phyloP scores from a whole-genome alignment of 768 basidiomycete genomes.

The Termitomyces sp. region DNA sequence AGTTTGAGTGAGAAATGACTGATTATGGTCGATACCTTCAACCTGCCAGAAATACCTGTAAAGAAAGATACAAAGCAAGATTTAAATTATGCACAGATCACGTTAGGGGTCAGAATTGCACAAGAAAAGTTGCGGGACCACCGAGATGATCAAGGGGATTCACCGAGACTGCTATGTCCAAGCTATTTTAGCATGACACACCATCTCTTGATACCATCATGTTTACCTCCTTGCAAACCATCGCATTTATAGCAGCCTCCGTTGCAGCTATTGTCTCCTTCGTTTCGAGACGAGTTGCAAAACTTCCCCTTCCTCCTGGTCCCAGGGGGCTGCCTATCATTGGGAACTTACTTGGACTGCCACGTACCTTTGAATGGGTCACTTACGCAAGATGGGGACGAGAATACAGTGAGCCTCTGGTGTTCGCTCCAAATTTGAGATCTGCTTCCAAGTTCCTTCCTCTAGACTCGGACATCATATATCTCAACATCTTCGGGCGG shows the following conservation, averaged over 20 bases:
- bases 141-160: too few species aligned
- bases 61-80: not conserved
- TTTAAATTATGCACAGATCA: too few species aligned
- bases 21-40: too few species aligned
- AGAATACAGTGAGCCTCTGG: slow-evolving; percentile 22
- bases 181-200: too few species aligned
- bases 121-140: too few species aligned
- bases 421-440: not conserved
- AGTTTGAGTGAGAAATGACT: too few species aligned
- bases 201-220: not conserved
- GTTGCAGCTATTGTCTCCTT: not conserved
- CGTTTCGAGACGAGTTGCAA: not conserved
- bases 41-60: too few species aligned
- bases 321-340: slow-evolving; percentile 33
- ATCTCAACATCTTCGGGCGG: slow-evolving; percentile 15
- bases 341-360: slow-evolving; percentile 35
- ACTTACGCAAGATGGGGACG: slow-evolving; percentile 35
- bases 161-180: not conserved
- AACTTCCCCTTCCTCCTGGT: slow-evolving; percentile 31
- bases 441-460: not conserved
- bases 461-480: slow-evolving; percentile 20
- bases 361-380: slow-evolving; percentile 26
- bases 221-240: not conserved
- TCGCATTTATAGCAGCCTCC: not conserved
- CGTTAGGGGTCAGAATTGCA: too few species aligned